Base-by-base conservation (phyloP, 345 rosid species). In the Corchorus olitorius region DNA sequence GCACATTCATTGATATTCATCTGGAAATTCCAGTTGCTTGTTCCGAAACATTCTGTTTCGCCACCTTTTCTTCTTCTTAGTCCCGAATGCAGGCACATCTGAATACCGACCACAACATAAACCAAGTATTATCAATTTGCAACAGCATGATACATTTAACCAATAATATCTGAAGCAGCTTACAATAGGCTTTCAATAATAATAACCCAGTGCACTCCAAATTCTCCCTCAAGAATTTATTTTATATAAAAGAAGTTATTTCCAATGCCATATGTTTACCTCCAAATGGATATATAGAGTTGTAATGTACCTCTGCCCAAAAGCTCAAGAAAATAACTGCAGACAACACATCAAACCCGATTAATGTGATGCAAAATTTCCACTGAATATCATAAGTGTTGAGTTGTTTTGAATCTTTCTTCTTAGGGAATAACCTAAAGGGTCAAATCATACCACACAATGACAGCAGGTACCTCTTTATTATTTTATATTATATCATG, bases 221-320 rank as follows among this genome's bases (percentile, higher is more conserved):
- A 16, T 16, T 20, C 16, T 50, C 49, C 0, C 10, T 35, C 41
- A 70, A 16, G 48, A 39, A 22, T 58, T 33, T 45, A 50, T 17
- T 58, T 33, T 45, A 50, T 17, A 34, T 20, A 75, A 20, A 54
- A 48, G 62, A 37, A 43, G 9, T 6, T 43, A 73, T 37, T 61
- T 41, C 4, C 39, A 63, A 46, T 50, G 80, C 27, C 8, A 5
- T 61, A 74, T 52, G 41, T 20, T 72, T 83, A 88, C 88, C 87
- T 82, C 83, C 88, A 63, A 81, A 81, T 7, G 86, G 86, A 59
- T 79, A 61, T 64, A 89, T 89, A 50, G 90, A 89, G 81, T 89
- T 89, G 84, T 89, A 87, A 55, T 89, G 92, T 77, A 89, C 92
- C 85, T 87, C 90, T 20, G 90, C 90, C 90, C 90, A 87, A 77